These are phyloP conservation scores for Domatiomyces globalis DNA, from an alignment of 2,329 filamentous ascomycete species.

Conservation along the genomic window DNA sequence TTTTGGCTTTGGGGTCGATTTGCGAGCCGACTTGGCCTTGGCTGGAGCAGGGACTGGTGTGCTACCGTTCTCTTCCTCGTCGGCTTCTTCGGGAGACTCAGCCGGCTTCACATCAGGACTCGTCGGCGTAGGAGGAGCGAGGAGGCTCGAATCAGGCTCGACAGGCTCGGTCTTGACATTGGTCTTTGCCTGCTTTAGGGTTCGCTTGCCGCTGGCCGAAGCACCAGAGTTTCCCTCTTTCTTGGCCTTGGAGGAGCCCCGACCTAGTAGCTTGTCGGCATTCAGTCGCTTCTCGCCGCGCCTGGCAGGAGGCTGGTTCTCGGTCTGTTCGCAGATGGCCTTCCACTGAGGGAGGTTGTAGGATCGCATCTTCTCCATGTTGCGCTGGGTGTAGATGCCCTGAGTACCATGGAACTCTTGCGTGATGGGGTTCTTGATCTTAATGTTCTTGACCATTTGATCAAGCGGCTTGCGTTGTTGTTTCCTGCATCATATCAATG, in stretches of 20 bases:
- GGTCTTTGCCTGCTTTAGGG: constrained; percentile 32
- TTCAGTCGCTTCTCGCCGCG: constrained; percentile 46
- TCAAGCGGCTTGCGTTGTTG: constrained; percentile 42
- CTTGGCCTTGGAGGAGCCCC: constrained; percentile 29
- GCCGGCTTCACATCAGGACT: constrained; percentile 32
- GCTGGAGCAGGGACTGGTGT: constrained; percentile 17
- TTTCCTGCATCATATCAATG: constrained; percentile 8
- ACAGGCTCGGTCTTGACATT: constrained; percentile 26
- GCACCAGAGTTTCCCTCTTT: constrained; percentile 26
- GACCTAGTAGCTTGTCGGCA: constrained; percentile 17
- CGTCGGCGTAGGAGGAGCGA: constrained; percentile 40
- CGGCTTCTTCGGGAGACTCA: constrained; percentile 21
- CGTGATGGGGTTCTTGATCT: constrained; percentile 91
- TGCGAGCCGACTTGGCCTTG: constrained; percentile 27
- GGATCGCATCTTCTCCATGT: constrained; percentile 86
- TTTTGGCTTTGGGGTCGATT: constrained; percentile 32
- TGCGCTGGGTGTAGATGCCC: constrained; percentile 91
- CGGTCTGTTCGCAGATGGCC: constrained; percentile 79
- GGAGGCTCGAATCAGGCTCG: constrained; percentile 27
- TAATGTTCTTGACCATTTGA: constrained; percentile 77
- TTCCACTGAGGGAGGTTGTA: constrained; percentile 98
- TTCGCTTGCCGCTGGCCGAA: constrained; percentile 26
- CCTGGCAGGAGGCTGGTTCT: constrained; percentile 85
- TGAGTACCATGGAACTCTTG: constrained; percentile 95
- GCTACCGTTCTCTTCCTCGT: constrained; percentile 21